Conservation (phyloP, 352 stramenopile species). For the Pythium aphanidermatum region DNA sequence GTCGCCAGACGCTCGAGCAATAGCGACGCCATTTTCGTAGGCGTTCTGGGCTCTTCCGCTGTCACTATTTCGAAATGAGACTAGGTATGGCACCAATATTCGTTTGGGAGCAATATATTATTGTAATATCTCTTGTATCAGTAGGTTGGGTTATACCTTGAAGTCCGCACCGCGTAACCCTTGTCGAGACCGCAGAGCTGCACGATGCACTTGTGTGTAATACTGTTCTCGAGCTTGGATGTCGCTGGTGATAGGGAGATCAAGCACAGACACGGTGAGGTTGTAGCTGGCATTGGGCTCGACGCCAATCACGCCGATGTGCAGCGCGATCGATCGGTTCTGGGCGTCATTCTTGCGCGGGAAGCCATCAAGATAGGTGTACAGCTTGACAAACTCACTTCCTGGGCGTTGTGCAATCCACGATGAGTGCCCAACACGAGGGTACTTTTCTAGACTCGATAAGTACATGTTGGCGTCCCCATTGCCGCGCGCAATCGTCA, state of each 20-base stretch:
- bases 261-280: conserved; percentile 49
- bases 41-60: not conserved
- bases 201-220: conserved; percentile 44
- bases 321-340: conserved; percentile 52
- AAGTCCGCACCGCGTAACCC: too few species aligned
- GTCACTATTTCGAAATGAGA: too few species aligned
- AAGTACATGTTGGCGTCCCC: conserved; percentile 67
- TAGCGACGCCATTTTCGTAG: conserved; percentile 47
- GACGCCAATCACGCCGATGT: conserved; percentile 62
- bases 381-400: conserved; percentile 55
- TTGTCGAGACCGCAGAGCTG: too few species aligned
- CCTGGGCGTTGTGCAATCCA: conserved; percentile 66
- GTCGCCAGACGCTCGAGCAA: conserved; percentile 56
- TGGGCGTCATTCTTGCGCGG: conserved; percentile 38
- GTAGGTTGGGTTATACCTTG: too few species aligned
- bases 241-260: conserved; percentile 48
- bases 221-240: conserved; percentile 39
- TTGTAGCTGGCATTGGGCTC: conserved; percentile 30
- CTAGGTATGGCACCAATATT: too few species aligned
- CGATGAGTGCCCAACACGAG: conserved; percentile 48
- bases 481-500: conserved; percentile 22
- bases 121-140: not conserved
- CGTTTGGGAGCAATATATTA: too few species aligned
- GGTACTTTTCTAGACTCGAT: conserved; percentile 59
- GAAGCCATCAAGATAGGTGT: conserved; percentile 77